Evolutionary conservation across 2,329 filamentous ascomycete species (phyloP).

Genomic region (Dactylellina leptospora): DNA sequence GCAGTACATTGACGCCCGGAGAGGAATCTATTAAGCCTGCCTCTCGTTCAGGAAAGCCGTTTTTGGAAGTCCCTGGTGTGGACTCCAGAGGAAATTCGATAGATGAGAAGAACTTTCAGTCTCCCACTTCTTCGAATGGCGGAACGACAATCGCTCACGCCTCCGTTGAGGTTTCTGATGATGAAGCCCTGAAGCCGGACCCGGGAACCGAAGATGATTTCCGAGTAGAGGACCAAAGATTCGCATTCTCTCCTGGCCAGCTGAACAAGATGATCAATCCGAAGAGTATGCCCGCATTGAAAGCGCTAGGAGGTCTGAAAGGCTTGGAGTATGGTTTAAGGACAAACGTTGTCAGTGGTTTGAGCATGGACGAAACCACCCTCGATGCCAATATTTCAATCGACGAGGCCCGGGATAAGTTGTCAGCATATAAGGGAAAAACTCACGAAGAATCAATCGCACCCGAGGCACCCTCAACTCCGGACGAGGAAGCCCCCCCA

Average conservation of each 20-base stretch:
- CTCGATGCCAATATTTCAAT: slow-evolving; percentile 75
- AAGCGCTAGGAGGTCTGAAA: slow-evolving; percentile 77
- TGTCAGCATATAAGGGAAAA: slow-evolving; percentile 37
- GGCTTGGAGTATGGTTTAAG: slow-evolving; percentile 83
- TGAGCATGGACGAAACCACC: slow-evolving; percentile 77
- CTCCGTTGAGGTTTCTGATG: slow-evolving; percentile 58
- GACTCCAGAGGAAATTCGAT: slow-evolving; percentile 50
- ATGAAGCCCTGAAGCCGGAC: slow-evolving; percentile 65
- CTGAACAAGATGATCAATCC: slow-evolving; percentile 88
- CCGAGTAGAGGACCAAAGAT: slow-evolving; percentile 67
- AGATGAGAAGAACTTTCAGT: slow-evolving; percentile 51
- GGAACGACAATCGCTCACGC: slow-evolving; percentile 52
- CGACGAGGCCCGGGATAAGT: slow-evolving; percentile 68
- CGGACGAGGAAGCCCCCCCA: slow-evolving; percentile 34
- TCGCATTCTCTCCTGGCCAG: slow-evolving; percentile 84
- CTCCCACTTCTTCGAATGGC: slow-evolving; percentile 50
- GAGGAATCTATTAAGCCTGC: slow-evolving; percentile 44
- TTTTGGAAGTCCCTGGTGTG: slow-evolving; percentile 33
- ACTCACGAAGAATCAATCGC: slow-evolving; percentile 32
- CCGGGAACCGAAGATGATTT: slow-evolving; percentile 66
- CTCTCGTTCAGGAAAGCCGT: slow-evolving; percentile 45
- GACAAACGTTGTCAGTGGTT: slow-evolving; percentile 74
- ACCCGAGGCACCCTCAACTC: slow-evolving; percentile 27
- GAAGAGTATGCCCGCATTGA: slow-evolving; percentile 84
- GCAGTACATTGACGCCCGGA: slow-evolving; percentile 15